Conservation (phyloP, 176 grass and related monocot species). For the Rhynchospora pubera region DNA sequence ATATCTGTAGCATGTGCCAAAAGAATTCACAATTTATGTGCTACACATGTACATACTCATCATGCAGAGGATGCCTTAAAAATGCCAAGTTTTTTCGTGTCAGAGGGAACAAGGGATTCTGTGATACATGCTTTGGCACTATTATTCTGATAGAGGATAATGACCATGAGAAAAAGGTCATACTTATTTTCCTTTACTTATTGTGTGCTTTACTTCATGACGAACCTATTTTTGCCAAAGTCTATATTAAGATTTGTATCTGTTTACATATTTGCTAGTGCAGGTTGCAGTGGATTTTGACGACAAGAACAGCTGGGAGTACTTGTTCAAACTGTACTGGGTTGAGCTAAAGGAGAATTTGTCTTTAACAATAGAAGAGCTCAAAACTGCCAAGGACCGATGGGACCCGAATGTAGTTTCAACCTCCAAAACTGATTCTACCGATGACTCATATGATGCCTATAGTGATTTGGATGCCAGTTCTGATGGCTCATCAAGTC, state of each 20-base stretch:
- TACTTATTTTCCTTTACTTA: background rate
- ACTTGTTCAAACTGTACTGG: slow-evolving; percentile 99
- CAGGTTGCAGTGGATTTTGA: slow-evolving; percentile 91
- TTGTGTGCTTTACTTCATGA: background rate
- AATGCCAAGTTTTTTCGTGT: slow-evolving; percentile 76
- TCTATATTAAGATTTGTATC: slow-evolving; percentile 4
- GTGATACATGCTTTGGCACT: slow-evolving; percentile 86
- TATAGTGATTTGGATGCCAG: slow-evolving; percentile 55
- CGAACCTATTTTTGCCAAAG: background rate
- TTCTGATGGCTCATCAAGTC: slow-evolving; percentile 51
- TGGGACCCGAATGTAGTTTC: slow-evolving; percentile 46
- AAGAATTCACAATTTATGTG: slow-evolving; percentile 83
- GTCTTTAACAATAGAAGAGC: slow-evolving; percentile 65
- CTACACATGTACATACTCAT: slow-evolving; percentile 91
- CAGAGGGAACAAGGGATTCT: slow-evolving; percentile 85
- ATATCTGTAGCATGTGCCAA: slow-evolving; percentile 92
- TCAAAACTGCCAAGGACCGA: slow-evolving; percentile 53
- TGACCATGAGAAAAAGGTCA: slow-evolving; percentile 48
- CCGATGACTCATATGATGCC: slow-evolving; percentile 74
- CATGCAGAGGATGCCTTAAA: slow-evolving; percentile 77
- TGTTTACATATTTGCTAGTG: slow-evolving; percentile 9
- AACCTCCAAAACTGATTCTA: slow-evolving; percentile 56
- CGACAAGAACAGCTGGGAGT: slow-evolving; percentile 96
- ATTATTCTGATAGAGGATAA: slow-evolving; percentile 77
- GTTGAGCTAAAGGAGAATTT: slow-evolving; percentile 75